Percentiles rank a stretch among this genome's conserved stretches.
Evolutionary conservation across 345 rosid genomes (phyloP).

Genomic region (Arabidopsis arenosa): DNA sequence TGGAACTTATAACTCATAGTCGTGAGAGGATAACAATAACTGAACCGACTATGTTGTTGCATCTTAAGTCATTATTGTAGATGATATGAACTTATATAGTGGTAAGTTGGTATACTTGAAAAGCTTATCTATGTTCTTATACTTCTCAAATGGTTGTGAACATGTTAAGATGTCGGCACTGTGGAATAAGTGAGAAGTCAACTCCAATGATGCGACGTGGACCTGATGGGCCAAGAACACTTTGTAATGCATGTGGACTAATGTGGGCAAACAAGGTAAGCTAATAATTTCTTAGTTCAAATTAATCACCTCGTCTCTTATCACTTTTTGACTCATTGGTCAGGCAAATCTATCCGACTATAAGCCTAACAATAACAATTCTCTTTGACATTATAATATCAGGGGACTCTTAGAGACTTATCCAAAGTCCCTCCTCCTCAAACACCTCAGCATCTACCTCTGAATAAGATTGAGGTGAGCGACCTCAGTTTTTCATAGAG

Average conservation of each 20-base stretch:
- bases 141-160: conserved; percentile 27
- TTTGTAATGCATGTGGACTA: conserved; percentile 70
- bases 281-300: background rate
- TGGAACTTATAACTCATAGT: conserved; percentile 1
- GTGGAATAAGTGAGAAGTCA: conserved; percentile 61
- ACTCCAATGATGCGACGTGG: conserved; percentile 76
- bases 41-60: conserved; percentile 11
- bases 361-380: conserved; percentile 2
- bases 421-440: conserved; percentile 53
- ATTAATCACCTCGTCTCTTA: background rate
- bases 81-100: conserved; percentile 9
- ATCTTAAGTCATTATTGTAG: conserved; percentile 22
- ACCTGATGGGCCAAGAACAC: conserved; percentile 71
- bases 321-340: background rate
- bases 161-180: conserved; percentile 58
- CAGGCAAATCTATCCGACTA: background rate
- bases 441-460: conserved; percentile 41
- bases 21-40: background rate
- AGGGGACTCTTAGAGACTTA: conserved; percentile 68
- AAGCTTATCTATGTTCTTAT: conserved; percentile 22
- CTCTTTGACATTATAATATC: conserved; percentile 31
- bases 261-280: conserved; percentile 75
- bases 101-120: conserved; percentile 11
- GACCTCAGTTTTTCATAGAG: background rate
- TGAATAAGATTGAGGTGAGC: conserved; percentile 53